Evolutionary conservation across 2,329 filamentous ascomycete genomes (phyloP), one percentile per base, ranked within the genome.

Genomic region (Alternaria sp.): DNA sequence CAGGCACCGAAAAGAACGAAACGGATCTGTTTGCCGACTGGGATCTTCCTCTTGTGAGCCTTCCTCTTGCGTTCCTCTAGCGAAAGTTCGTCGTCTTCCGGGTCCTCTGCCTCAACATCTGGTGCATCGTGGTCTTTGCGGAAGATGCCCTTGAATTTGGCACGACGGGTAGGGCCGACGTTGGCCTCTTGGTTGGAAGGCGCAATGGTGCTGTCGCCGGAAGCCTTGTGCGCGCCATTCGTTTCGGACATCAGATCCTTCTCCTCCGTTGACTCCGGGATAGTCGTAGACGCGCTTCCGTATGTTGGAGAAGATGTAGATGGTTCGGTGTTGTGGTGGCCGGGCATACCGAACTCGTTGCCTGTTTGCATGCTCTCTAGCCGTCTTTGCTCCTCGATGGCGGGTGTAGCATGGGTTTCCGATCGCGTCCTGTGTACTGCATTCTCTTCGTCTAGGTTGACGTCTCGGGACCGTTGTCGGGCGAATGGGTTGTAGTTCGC

Each of bases 1-100:
- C 92, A 97, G 0, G 92, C 96, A 72, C 88, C 90, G 69, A 97
- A 87, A 4, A 97, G 71, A 0, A 93, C 94, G 18, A 91, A 88
- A 70, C 89, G 88, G 53, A 94, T 79, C 79, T 94, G 92, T 6
- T 68, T 61, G 20, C 72, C 75, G n/a, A 78, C 55, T 8, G 76
- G 77, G 20, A 79, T 79, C 63, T 76, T 79, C 56, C 63, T 75
- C 67, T 75, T 77, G 43, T 68, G 67, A 5, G 77, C 70, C 25
- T 71, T 73, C 60, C 67, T 74, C 53, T 72, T 78, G 55, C 73
- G 73, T 58, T 77, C 77, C 55, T 77, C 76, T n/a, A 75, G 15
- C 1, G 71, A 65, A 5, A 78, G 60, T 4, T 74, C 66, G 14
- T 75, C 72, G 1, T 71, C 64, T 18, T 76, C 71, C 6, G 65